Evolutionary conservation across 1,284 basidiomycete species (phyloP).

Genomic region (Anthracocystis panici-leucophaei): DNA sequence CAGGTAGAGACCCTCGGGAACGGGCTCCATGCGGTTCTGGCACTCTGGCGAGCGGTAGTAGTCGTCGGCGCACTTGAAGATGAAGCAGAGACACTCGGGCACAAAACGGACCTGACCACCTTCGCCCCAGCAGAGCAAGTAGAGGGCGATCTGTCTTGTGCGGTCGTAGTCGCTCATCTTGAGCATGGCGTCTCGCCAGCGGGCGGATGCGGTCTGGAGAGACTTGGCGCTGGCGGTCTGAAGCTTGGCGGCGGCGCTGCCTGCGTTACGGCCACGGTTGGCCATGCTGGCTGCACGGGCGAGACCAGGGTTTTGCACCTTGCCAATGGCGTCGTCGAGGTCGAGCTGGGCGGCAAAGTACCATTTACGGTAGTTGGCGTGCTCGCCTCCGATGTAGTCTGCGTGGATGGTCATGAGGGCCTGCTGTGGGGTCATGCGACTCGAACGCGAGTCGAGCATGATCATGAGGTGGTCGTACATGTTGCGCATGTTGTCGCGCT

Average conservation of each 20-base stretch:
- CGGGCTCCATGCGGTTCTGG: conserved; percentile 90
- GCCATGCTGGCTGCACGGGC: conserved; percentile 85
- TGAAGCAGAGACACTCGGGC: conserved; percentile 97
- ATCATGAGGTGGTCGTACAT: conserved; percentile 98
- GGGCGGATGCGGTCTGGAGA: conserved; percentile 81
- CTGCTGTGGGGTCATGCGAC: conserved; percentile 93
- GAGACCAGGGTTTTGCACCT: conserved; percentile 89
- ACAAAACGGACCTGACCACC: conserved; percentile 98
- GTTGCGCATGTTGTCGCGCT: conserved; percentile 79
- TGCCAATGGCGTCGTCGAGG: conserved; percentile 95
- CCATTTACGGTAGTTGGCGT: conserved; percentile 75
- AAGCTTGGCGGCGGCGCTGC: conserved; percentile 71
- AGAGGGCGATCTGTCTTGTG: conserved; percentile 94
- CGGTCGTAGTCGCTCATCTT: conserved; percentile 99
- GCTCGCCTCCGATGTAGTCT: conserved; percentile 94
- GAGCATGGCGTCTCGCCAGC: conserved; percentile 98
- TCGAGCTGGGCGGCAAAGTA: conserved; percentile 99
- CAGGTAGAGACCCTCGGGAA: conserved; percentile 94
- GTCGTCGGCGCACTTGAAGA: conserved; percentile 99
- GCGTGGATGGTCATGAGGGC: conserved; percentile 91
- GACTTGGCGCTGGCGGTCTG: conserved; percentile 82
- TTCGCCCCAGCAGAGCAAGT: conserved; percentile 97
- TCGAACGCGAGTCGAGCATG: conserved; percentile 78
- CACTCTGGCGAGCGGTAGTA: conserved; percentile 99
- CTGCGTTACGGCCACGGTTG: conserved; percentile 55